These are phyloP conservation scores for Lichenothelia convexa DNA, from an alignment of 495 filamentous ascomycete species.

Conservation along the genomic window DNA sequence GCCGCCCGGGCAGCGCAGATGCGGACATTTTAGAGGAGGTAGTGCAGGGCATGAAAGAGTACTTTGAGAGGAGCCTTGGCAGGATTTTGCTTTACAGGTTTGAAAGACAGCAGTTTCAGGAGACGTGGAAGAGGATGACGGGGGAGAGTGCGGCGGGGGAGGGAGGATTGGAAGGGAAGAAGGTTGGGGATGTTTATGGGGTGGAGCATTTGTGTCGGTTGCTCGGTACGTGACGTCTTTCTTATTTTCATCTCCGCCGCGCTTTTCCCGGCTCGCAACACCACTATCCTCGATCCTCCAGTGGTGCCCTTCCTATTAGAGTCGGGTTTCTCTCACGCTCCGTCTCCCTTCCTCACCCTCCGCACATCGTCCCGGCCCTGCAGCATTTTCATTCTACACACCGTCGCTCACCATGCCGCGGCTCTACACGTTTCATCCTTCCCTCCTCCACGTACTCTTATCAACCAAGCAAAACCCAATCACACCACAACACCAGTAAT, in stretches of 20 bases:
- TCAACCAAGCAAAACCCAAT: too few relatives aligned
- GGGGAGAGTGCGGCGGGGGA: conserved; percentile 36
- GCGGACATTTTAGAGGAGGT: conserved; percentile 78
- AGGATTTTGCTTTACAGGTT: conserved; percentile 82
- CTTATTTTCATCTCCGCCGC: too few relatives aligned
- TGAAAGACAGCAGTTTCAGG: conserved; percentile 68
- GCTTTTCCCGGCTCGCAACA: too few relatives aligned
- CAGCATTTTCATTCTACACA: too few relatives aligned
- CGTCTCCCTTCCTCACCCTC: too few relatives aligned
- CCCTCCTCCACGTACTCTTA: not conserved
- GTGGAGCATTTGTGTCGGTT: conserved; percentile 78
- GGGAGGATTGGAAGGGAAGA: conserved; percentile 43
- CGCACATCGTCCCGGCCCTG: too few relatives aligned
- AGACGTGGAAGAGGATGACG: conserved; percentile 46
- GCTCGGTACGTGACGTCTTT: conserved; percentile 61
- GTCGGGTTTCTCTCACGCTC: too few relatives aligned
- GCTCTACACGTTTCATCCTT: too few relatives aligned
- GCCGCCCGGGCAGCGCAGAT: conserved; percentile 44
- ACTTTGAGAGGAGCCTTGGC: conserved; percentile 76
- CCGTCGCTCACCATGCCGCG: too few relatives aligned
- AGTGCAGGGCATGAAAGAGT: conserved; percentile 63
- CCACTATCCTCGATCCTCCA: too few relatives aligned
- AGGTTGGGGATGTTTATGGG: conserved; percentile 65
- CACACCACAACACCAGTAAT: too few relatives aligned
- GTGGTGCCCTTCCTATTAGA: too few relatives aligned